These are phyloP conservation scores for Raphidocelis subcapitata DNA, from an alignment of 139 green algal species.

Conservation along the genomic window DNA sequence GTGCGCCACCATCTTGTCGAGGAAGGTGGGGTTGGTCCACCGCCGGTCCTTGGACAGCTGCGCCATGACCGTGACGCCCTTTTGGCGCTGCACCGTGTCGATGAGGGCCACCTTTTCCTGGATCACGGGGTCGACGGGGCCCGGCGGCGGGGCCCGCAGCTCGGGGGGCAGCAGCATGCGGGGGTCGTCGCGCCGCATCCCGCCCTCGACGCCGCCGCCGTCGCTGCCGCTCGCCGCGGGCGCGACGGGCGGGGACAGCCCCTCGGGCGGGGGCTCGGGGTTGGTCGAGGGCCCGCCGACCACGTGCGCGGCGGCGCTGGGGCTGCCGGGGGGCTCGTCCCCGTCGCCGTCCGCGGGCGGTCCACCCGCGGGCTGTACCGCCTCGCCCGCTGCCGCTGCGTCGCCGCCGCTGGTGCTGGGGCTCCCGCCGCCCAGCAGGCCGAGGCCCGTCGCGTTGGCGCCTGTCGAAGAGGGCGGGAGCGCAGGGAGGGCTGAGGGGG, in stretches of 20 bases:
- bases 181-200: not conserved
- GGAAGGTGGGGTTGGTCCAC: constrained; percentile 76
- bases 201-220: not conserved
- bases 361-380: not conserved
- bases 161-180: constrained; percentile 23
- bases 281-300: constrained; percentile 22
- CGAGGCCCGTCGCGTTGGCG: not conserved
- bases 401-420: not conserved
- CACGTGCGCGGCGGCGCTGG: not conserved
- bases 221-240: not conserved
- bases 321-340: too few species aligned
- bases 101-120: constrained; percentile 21
- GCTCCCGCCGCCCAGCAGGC: not conserved
- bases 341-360: too few species aligned
- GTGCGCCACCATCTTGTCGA: constrained; percentile 70
- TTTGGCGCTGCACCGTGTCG: not conserved
- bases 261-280: constrained; percentile 23
- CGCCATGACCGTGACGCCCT: constrained; percentile 2
- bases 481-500: too few species aligned
- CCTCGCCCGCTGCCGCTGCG: not conserved
- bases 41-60: constrained; percentile 17
- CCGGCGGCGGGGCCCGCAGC: constrained; percentile 13
- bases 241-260: constrained; percentile 4
- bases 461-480: too few species aligned
- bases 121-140: constrained; percentile 2